phyloP scores from a whole-genome alignment of 306 rosid species.

The cucumber (Cucumis sativus) region Cucumber_9930_V3 NC_026660.2:22312501-22313000 shows the following conservation, averaged over 20 bases:
- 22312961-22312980: constrained; percentile 95
- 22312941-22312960: constrained; percentile 72
- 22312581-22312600: constrained; percentile 85
- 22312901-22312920: constrained; percentile 97
- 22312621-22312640: constrained; percentile 98
- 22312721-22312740: not conserved
- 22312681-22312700: not conserved
- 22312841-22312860: constrained; percentile 81
- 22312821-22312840: constrained; percentile 84
- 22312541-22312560: constrained; percentile 92
- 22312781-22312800: not conserved
- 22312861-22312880: constrained; percentile 73
- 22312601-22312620: constrained; percentile 94
- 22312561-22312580: constrained; percentile 91
- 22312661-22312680: constrained; percentile 1
- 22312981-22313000: constrained; percentile 9
- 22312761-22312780: not conserved
- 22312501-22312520: not conserved
- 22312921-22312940: constrained; percentile 66
- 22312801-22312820: constrained; percentile 5
- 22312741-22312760: not conserved
- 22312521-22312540: constrained; percentile 20
- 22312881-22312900: constrained; percentile 79
- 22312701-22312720: not conserved
- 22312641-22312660: constrained; percentile 46